These are phyloP conservation scores for Penicillium flavigenum DNA, from an alignment of 495 filamentous ascomycete species.

Conservation along the genomic window DNA sequence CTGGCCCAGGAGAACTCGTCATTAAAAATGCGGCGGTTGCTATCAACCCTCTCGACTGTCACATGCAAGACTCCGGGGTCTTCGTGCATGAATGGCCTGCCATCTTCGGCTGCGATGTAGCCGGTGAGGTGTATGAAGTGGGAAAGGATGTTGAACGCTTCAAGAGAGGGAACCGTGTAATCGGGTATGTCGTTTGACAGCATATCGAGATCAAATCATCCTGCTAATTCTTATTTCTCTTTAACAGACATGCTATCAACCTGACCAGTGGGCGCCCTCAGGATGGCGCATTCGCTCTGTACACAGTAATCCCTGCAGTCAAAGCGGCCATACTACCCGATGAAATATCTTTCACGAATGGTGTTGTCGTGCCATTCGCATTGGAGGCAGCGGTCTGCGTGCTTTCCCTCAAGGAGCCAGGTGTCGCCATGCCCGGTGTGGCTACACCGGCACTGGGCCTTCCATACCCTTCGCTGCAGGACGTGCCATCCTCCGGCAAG, in stretches of 20 bases:
- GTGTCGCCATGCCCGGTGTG: neutral
- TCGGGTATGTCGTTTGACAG: neutral
- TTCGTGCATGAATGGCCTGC: neutral
- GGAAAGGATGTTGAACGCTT: neutral
- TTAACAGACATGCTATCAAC: neutral
- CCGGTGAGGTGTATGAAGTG: neutral
- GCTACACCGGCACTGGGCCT: neutral
- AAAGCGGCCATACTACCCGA: neutral
- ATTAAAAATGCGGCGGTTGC: neutral
- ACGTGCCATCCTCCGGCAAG: neutral
- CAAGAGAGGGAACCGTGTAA: neutral
- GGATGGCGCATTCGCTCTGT: neutral
- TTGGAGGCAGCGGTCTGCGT: neutral
- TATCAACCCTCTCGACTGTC: neutral
- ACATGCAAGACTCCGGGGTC: neutral
- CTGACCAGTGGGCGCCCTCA: neutral
- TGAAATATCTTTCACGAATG: neutral
- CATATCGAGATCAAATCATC: neutral
- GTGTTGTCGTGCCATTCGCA: neutral
- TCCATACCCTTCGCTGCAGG: neutral
- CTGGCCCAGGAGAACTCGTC: neutral
- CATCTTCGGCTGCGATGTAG: neutral
- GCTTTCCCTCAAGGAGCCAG: neutral
- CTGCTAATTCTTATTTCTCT: neutral
- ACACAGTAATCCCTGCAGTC: neutral